Base-by-base conservation (phyloP, 2,329 filamentous ascomycete species). In the Phialophora expanda region DNA sequence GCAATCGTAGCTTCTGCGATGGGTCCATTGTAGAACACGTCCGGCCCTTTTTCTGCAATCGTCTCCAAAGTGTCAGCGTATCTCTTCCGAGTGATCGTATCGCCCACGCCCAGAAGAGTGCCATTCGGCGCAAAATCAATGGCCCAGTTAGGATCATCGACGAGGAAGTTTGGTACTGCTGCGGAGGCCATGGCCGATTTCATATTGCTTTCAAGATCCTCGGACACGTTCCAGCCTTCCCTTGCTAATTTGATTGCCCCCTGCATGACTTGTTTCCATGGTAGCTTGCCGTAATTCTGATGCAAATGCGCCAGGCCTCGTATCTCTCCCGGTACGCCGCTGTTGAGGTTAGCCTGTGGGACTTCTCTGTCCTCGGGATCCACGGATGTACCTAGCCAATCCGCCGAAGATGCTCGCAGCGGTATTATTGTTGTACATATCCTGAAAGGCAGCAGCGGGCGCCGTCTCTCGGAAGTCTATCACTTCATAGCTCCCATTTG, bases 391-490 rank as follows among this genome's bases (percentile, higher is more conserved):
- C 82, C 81, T 84, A 61, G 91, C 89, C 34, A 96, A 79, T 0
- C 92, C 93, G 2, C 91, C 90, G 30, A 81, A 82, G 1, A 94
- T 81, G 62, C 91, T 93, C 1, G 85, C 87, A 1, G 83, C 77
- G 0, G 84, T 81, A 69, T 95, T 89, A 62, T 87, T 87, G 65
- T 86, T 83, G 76, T 90, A 98, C 94, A 98, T 98, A 73, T 96
- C 87, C 77, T 93, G 83, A 70, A 84, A 88, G 0, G 93, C 91
- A 0, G 91, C 90, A 0, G 89, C 90, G 0, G 94, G 94, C 0
- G 94, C 94, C 0, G 90, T 87, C 77, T 98, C 94, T 55, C 94
- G 85, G 75, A 96, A 98, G 78, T 98, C 94, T 71, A 98, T 88
- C 65, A 89, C 89, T 74, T 96, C 92, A 75, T 93, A 96, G 20